Conservation (phyloP, 495 filamentous ascomycete genomes). For the Talaromyces liani region DNA sequence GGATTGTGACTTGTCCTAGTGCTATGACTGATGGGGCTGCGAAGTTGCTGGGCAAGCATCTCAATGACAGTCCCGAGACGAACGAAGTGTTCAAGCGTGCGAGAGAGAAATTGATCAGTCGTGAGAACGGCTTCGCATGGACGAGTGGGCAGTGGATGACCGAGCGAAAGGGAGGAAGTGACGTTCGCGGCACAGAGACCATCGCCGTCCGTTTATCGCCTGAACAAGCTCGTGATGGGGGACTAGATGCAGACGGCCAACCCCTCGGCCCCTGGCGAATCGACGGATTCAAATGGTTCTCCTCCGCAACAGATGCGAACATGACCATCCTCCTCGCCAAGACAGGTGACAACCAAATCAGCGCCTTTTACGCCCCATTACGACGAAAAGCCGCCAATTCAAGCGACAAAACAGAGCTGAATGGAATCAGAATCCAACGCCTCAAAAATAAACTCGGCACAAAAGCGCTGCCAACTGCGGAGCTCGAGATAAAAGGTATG, state of each 20-base stretch:
- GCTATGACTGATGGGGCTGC: conserved; percentile 69
- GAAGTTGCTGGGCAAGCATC: conserved; percentile 47
- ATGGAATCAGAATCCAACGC: conserved; percentile 60
- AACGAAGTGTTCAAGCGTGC: conserved; percentile 42
- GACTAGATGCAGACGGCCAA: conserved; percentile 24
- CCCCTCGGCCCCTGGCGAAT: conserved; percentile 54
- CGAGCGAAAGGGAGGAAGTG: conserved; percentile 66
- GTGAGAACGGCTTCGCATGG: conserved; percentile 53
- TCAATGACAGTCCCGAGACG: conserved; percentile 21
- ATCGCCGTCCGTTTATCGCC: conserved; percentile 30
- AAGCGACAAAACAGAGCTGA: conserved; percentile 39
- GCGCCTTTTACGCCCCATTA: conserved; percentile 62
- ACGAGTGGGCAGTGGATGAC: conserved; percentile 86
- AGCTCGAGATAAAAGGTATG: conserved; percentile 53
- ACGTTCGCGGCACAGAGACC: conserved; percentile 67
- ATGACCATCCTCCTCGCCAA: conserved; percentile 66
- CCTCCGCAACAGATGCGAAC: conserved; percentile 63
- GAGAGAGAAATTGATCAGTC: conserved; percentile 44
- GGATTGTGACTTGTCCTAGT: conserved; percentile 57
- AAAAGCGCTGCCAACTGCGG: conserved; percentile 60
- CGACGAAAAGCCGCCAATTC: conserved; percentile 26
- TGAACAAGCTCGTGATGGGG: conserved; percentile 13
- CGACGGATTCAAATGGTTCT: conserved; percentile 73
- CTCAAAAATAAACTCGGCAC: conserved; percentile 68
- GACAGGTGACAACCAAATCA: conserved; percentile 44